phyloP scores from a whole-genome alignment of 2,329 filamentous ascomycete species.

The Dryadomyces quercivorus region DNA sequence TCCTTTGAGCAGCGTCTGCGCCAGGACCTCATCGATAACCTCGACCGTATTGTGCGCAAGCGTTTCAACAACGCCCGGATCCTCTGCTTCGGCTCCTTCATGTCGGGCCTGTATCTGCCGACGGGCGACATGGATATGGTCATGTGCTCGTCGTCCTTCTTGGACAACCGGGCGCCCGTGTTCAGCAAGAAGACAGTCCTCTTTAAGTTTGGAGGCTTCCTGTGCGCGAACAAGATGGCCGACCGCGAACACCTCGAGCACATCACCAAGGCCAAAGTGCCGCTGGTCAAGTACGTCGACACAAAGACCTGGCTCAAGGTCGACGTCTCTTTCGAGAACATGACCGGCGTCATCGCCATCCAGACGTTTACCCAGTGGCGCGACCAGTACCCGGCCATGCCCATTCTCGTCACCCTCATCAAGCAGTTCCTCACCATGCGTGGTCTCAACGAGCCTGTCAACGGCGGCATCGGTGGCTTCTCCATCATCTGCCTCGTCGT shows the following conservation, averaged over 20 bases:
- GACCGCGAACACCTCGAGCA: slow-evolving; percentile 47
- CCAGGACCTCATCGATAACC: slow-evolving; percentile 55
- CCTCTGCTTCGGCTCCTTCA: slow-evolving; percentile 83
- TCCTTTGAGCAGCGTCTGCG: slow-evolving; percentile 69
- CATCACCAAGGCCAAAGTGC: slow-evolving; percentile 69
- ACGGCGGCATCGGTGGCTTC: slow-evolving; percentile 86
- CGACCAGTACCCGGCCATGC: slow-evolving; percentile 68
- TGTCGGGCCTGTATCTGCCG: slow-evolving; percentile 59
- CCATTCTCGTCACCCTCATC: slow-evolving; percentile 71
- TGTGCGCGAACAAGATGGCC: slow-evolving; percentile 45
- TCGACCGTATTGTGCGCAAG: slow-evolving; percentile 46
- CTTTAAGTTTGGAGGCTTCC: slow-evolving; percentile 47
- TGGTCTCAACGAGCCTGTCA: slow-evolving; percentile 80
- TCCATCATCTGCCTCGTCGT: slow-evolving; percentile 89
- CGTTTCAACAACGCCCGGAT: slow-evolving; percentile 51
- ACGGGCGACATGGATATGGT: slow-evolving; percentile 92
- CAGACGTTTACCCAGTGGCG: slow-evolving; percentile 75
- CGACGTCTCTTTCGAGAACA: slow-evolving; percentile 91
- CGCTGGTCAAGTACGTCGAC: slow-evolving; percentile 86
- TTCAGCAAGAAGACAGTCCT: slow-evolving; percentile 43
- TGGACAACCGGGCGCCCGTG: slow-evolving; percentile 35
- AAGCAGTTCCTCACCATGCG: slow-evolving; percentile 91
- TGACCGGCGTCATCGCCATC: slow-evolving; percentile 68
- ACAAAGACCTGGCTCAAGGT: slow-evolving; percentile 65
- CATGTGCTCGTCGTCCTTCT: slow-evolving; percentile 50